Base-by-base conservation (phyloP, 2,329 filamentous ascomycete genomes). In the Coniochaeta hoffmannii region DNA sequence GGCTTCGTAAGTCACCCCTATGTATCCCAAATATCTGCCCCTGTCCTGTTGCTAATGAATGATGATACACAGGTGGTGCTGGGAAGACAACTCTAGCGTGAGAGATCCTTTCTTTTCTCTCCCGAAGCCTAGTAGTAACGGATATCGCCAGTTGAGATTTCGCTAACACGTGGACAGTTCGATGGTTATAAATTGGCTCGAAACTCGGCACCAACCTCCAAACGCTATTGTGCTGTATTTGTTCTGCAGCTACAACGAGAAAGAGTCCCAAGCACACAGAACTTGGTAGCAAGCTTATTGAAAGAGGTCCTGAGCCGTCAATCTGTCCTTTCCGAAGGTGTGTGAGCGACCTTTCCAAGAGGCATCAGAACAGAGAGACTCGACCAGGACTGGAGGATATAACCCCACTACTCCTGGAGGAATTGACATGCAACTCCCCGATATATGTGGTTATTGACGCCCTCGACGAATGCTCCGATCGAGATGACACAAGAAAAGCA, bases 151-250 rank as follows among this genome's bases (percentile, higher is more conserved):
- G 79, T 0, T 66, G 79, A 2, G 11, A 76, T 19, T 63, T 81
- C 1, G n/a, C 15, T 44, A 11, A 5, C 53, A 24, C 1, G 32
- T 30, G 2, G 68, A 66, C 35, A 12, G 55, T 0, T 34, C 32
- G 11, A 34, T 34, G 32, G 32, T 34, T 4, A 34, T 34, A 4
- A 3, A 34, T 14, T 34, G 32, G 32, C n/a, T 57, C 63, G 1
- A 58, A 69, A 15, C 0, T 12, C 0, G 53, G 8, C 1, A 49
- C 72, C 30, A 71, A 70, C 0, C 63, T 81, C 17, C 5, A 5
- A 34, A 34, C 15, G 73, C 71, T 0, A 79, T 73, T 26, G 15
- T 79, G 0, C 82, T 76, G 51, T 77, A 70, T 63, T 72, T 75
- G 53, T 77, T 72, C 57, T 63, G 63, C n/a, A 63, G 63, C 2